phyloP scores from a whole-genome alignment of 2,329 filamentous ascomycete species.

The Acephala macrosclerotiorum region DNA sequence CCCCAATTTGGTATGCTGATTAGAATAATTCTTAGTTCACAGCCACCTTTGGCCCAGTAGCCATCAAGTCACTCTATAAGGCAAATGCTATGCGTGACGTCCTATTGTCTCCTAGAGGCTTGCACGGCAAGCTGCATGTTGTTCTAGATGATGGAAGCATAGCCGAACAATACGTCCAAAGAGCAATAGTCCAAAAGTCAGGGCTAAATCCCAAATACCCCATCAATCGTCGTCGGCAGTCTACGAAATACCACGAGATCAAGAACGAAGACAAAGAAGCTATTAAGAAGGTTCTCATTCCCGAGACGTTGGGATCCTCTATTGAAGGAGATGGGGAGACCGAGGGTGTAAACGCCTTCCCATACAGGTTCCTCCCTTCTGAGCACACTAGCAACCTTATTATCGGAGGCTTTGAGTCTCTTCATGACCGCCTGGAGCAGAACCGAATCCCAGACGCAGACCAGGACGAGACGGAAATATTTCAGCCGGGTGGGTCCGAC shows the following conservation, averaged over 20 bases:
- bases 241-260: too few relatives aligned
- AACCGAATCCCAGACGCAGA: too few relatives aligned
- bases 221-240: too few relatives aligned
- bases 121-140: not conserved
- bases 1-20: too few relatives aligned
- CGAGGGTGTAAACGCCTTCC: not conserved
- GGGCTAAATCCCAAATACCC: too few relatives aligned
- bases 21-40: not conserved
- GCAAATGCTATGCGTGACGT: not conserved
- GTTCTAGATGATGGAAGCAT: too few relatives aligned
- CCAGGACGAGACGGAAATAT: too few relatives aligned
- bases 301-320: not conserved
- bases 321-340: conserved; percentile 1
- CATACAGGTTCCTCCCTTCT: not conserved
- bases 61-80: conserved; percentile 4
- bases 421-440: too few relatives aligned
- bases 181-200: too few relatives aligned
- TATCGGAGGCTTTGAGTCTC: too few relatives aligned
- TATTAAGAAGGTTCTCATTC: not conserved
- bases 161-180: too few relatives aligned
- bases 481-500: too few relatives aligned
- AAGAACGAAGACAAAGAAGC: not conserved
- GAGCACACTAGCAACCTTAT: not conserved
- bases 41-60: conserved; percentile 1
- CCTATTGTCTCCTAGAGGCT: not conserved